Conservation (phyloP, 1,139 yeast species). For the Geotrichum phurueaensis region DNA sequence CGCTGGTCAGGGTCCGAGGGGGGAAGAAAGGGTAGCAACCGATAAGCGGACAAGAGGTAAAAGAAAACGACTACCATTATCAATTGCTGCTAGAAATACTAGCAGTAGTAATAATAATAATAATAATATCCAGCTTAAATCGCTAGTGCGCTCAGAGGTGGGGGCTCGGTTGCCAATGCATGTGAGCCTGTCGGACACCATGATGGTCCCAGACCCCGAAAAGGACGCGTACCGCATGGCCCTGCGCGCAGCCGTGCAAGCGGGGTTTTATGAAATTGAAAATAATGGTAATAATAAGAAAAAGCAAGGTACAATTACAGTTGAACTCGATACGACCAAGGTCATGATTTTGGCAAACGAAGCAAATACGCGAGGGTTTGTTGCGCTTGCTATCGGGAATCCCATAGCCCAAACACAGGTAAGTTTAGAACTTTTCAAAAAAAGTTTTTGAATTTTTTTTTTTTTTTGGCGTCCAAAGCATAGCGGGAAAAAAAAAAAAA, state of each 20-base stretch:
- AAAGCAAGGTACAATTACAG: not conserved
- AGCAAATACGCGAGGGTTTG: conserved; percentile 15
- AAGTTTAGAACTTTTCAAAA: not conserved
- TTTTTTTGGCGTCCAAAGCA: too few relatives aligned
- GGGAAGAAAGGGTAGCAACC: not conserved
- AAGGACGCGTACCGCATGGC: conserved; percentile 12
- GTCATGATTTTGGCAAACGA: conserved; percentile 8
- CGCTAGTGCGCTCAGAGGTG: conserved; percentile 27
- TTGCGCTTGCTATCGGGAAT: not conserved
- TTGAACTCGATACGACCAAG: not conserved
- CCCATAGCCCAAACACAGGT: not conserved
- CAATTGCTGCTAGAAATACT: not conserved
- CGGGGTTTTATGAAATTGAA: conserved; percentile 17
- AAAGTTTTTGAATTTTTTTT: too few relatives aligned
- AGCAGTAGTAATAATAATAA: not conserved
- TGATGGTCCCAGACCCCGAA: conserved; percentile 27
- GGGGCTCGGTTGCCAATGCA: conserved; percentile 32
- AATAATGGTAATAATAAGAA: not conserved
- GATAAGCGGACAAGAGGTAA: not conserved
- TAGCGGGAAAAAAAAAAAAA: too few relatives aligned
- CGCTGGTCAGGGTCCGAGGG: not conserved
- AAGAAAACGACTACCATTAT: not conserved
- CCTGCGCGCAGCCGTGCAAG: not conserved
- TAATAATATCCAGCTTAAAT: conserved; percentile 15
- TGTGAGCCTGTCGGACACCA: conserved; percentile 32